Evolutionary conservation across 169 alveolate species (phyloP), one percentile per base, ranked within the genome.

Genomic region (Cryptosporidium canis): DNA sequence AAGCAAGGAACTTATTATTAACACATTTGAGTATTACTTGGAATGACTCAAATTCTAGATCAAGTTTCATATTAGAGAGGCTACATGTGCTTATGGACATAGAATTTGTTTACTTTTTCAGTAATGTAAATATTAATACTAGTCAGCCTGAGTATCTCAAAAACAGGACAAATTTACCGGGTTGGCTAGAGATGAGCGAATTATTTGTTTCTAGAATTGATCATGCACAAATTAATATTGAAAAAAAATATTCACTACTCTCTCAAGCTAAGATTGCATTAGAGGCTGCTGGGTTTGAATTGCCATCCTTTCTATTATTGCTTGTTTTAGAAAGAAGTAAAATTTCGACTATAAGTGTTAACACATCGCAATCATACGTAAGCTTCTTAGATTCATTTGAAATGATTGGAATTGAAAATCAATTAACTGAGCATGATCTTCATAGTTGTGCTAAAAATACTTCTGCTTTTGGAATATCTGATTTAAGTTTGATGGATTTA

Each of bases 361-460:
- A 77, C 12, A n/a, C 65, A 12, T 61, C 87, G 11, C 45, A 56
- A 1, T 41, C 70, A 5, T 77, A 77, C 35, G 27, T 44, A 2
- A 77, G 45, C 31, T 77, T 77, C 35, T 58, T 77, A 63, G 51
- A 77, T 55, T 77, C 87, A 58, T 58, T 77, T 58, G 87, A 77
- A 43, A 77, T 77, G 55, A 41, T 58, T 56, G 87, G 41, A 24
- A 27, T 39, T 9, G 61, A 43, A 21, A 58, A 41, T 58, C 66
- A 35, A 37, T 43, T 33, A 39, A 9, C 58, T 6, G 48, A 39
- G 21, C 68, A 61, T 8, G 45, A 35, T 31, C 27, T 35, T 12
- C 43, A 55, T 37, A 8, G 27, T 6, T 35, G 12, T 24, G 33
- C 29, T n/a, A 70, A 39, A 31, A 55, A 24, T 12, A 29, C 5